These are phyloP conservation scores for Rhizophlyctis rosea DNA, from an alignment of 192 early-diverging fungal genomes.

Conservation along the genomic window DNA sequence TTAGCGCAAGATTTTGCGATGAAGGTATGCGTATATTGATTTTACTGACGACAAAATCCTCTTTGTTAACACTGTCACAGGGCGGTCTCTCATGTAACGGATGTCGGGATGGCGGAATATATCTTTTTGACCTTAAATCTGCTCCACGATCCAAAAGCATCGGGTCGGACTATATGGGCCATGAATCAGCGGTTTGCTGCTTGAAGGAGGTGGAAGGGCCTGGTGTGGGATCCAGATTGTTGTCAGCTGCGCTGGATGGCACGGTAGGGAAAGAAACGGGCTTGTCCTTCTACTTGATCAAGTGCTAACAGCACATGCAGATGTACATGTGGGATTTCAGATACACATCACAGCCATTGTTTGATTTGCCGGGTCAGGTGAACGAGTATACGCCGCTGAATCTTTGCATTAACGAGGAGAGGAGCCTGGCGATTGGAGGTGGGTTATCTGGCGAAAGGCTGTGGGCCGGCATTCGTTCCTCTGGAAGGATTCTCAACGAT, in stretches of 20 bases:
- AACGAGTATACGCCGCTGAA: slow-evolving; percentile 3
- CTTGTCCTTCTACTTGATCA: neutral
- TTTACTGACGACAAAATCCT: neutral
- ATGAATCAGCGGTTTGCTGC: slow-evolving; percentile 1
- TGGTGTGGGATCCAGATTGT: neutral
- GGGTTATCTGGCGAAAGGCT: neutral
- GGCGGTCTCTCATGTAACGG: slow-evolving; percentile 1
- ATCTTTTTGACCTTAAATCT: slow-evolving; percentile 6
- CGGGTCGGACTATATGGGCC: neutral
- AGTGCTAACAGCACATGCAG: neutral
- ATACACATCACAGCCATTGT: neutral
- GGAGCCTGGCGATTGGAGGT: slow-evolving; percentile 8
- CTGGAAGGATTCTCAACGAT: neutral
- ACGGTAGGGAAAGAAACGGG: neutral
- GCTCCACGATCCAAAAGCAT: neutral
- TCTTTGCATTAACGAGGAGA: slow-evolving; percentile 8
- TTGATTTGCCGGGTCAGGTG: slow-evolving; percentile 11
- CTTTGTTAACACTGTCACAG: neutral
- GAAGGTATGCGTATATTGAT: neutral
- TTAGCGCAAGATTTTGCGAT: slow-evolving; percentile 7
- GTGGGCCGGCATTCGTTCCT: neutral
- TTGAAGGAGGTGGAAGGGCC: neutral
- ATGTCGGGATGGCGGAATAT: slow-evolving; percentile 10
- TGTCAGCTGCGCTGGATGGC: slow-evolving; percentile 19
- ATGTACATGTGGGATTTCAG: slow-evolving; percentile 25